These are phyloP conservation scores for Sarocladium strictum DNA, from an alignment of 2,329 filamentous ascomycete species.

Conservation along the genomic window DNA sequence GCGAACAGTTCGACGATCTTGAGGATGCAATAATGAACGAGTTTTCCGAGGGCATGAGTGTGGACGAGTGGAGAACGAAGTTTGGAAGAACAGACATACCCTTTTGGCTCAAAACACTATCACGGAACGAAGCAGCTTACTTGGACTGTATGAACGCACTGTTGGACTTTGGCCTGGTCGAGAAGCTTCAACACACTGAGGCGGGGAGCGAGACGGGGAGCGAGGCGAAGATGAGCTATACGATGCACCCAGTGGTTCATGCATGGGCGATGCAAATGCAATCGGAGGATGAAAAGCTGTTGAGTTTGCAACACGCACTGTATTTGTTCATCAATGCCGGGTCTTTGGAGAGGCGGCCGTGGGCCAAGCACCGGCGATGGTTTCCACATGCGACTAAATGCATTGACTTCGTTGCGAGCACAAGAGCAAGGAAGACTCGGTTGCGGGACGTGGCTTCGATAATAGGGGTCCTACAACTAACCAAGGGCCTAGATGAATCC, in stretches of 20 bases:
- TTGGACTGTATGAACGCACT: slow-evolving; percentile 11
- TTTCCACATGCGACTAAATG: neutral
- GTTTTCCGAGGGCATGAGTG: neutral
- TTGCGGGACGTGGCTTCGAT: too few species aligned
- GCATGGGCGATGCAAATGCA: neutral
- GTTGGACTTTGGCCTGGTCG: slow-evolving; percentile 10
- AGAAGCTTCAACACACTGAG: neutral
- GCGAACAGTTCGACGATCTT: neutral
- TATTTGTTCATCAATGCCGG: slow-evolving; percentile 12
- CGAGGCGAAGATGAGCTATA: neutral
- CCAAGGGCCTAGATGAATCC: neutral
- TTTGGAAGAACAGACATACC: neutral
- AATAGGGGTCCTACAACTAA: too few species aligned
- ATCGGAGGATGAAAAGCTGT: too few species aligned
- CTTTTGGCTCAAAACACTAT: neutral
- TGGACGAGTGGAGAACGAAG: neutral
- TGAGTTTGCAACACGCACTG: too few species aligned
- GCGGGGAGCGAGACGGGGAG: neutral
- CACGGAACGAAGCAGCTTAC: neutral
- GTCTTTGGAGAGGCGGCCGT: slow-evolving; percentile 7
- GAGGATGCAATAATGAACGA: neutral
- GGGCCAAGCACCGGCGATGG: neutral
- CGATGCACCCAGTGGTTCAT: neutral
- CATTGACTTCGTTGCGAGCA: neutral
- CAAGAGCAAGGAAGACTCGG: neutral